A percentile compares a stretch with the other conserved stretches of the same genome.
Conservation (phyloP, 176 grass and related monocot genomes). For the Lolium rigidum region DNA sequence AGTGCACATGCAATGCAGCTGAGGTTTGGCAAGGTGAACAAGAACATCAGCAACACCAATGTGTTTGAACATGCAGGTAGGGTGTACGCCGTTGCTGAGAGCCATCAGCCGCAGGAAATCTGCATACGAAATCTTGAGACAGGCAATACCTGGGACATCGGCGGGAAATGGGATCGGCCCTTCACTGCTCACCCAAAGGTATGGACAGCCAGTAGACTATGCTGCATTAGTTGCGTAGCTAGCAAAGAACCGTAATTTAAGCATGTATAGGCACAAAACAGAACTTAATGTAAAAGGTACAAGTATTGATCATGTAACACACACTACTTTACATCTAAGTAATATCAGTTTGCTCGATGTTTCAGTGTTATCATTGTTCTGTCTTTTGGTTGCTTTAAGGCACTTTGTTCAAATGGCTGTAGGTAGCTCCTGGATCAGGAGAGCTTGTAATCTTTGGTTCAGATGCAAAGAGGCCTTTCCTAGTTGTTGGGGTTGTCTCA, state of each 20-base stretch:
- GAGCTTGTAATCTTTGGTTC: conserved; percentile 59
- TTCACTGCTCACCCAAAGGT: conserved; percentile 69
- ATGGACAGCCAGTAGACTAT: neutral
- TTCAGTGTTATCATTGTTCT: neutral
- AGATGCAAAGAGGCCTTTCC: conserved; percentile 57
- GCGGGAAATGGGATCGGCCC: conserved; percentile 50
- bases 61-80: conserved; percentile 58
- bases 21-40: conserved; percentile 62
- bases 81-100: conserved; percentile 46
- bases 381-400: neutral
- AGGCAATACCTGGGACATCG: conserved; percentile 39
- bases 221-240: neutral
- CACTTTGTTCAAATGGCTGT: conserved; percentile 26
- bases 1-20: conserved; percentile 38
- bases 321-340: neutral
- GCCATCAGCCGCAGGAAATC: conserved; percentile 54
- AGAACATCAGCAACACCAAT: conserved; percentile 64
- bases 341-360: neutral
- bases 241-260: neutral
- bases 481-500: conserved; percentile 63
- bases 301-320: neutral
- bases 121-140: conserved; percentile 39
- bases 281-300: neutral
- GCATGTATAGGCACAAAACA: neutral
- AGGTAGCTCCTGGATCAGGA: conserved; percentile 61